Evolutionary conservation across 106 monocot genomes (phyloP).

Genomic region (Xerophyta viscosa): DNA sequence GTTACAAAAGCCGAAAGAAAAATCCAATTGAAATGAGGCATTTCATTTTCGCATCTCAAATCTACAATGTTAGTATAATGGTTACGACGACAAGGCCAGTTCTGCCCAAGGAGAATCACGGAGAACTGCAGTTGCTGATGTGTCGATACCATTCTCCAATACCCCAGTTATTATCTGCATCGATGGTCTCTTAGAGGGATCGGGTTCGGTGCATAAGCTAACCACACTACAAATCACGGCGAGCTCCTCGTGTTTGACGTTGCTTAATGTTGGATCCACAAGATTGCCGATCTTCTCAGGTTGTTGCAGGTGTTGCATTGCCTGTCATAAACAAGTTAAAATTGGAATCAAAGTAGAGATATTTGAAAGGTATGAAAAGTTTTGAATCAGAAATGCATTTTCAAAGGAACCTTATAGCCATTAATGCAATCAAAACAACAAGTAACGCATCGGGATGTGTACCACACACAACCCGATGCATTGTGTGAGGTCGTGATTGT

Average conservation of each 20-base stretch:
- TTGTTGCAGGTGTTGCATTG: slow-evolving; percentile 1
- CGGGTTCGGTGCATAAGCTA: slow-evolving; percentile 6
- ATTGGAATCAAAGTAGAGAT: background rate
- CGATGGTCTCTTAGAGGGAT: slow-evolving; percentile 8
- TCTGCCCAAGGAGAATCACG: slow-evolving; percentile 8
- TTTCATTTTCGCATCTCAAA: background rate
- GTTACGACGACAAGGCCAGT: slow-evolving; percentile 5
- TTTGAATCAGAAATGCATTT: background rate
- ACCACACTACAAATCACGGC: slow-evolving; percentile 9
- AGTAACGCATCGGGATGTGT: too few relatives aligned
- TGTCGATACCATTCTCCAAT: slow-evolving; percentile 10
- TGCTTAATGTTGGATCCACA: slow-evolving; percentile 3
- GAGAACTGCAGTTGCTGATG: slow-evolving; percentile 1
- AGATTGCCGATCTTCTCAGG: slow-evolving; percentile 3
- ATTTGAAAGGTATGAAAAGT: background rate
- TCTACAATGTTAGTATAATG: background rate
- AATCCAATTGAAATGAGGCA: slow-evolving; percentile 7
- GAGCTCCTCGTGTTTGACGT: slow-evolving; percentile 1
- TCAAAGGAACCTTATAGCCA: background rate
- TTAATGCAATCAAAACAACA: too few relatives aligned
- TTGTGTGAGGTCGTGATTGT: too few relatives aligned
- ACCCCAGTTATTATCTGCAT: slow-evolving; percentile 9
- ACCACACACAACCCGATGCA: too few relatives aligned
- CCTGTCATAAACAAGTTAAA: background rate
- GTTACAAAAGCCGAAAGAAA: too few relatives aligned